Percentiles rank a stretch among this genome's conserved stretches.
Evolutionary conservation across 75 land plant species (phyloP).

Genomic region (Cryptomeria japonica): DNA sequence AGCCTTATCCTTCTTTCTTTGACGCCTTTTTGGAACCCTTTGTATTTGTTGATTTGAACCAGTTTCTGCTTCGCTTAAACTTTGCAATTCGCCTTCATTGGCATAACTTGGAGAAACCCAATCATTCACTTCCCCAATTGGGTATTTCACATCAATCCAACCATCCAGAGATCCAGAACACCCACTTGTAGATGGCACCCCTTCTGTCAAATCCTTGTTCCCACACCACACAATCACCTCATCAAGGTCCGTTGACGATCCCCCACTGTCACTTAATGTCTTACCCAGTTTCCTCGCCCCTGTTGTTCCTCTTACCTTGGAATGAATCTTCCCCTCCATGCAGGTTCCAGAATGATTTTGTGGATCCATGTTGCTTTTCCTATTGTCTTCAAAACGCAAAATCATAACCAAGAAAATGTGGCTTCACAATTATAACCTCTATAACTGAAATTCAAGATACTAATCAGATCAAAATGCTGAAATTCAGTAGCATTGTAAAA

Average conservation of each 20-base stretch:
- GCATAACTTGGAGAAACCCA: neutral
- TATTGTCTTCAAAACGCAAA: neutral
- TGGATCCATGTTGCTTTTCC: neutral
- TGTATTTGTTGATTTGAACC: neutral
- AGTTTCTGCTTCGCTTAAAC: neutral
- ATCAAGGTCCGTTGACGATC: neutral
- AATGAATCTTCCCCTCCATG: neutral
- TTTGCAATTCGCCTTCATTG: neutral
- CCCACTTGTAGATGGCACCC: neutral
- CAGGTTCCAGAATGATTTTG: neutral
- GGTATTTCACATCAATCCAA: neutral
- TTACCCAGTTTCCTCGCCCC: neutral
- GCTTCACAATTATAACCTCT: neutral
- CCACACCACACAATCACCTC: conserved; percentile 1
- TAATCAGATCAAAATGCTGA: no score
- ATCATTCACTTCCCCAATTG: neutral
- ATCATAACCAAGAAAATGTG: neutral
- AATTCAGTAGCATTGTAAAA: neutral
- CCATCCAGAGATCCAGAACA: neutral
- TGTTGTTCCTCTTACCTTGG: neutral
- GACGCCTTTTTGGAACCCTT: neutral
- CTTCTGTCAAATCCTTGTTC: neutral
- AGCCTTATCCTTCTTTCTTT: neutral
- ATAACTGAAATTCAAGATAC: neutral
- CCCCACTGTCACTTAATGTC: neutral